Evolutionary conservation across 148 eudicot genomes (phyloP), one percentile per base, ranked within the genome.

Genomic region (Pharnaceum exiguum): DNA sequence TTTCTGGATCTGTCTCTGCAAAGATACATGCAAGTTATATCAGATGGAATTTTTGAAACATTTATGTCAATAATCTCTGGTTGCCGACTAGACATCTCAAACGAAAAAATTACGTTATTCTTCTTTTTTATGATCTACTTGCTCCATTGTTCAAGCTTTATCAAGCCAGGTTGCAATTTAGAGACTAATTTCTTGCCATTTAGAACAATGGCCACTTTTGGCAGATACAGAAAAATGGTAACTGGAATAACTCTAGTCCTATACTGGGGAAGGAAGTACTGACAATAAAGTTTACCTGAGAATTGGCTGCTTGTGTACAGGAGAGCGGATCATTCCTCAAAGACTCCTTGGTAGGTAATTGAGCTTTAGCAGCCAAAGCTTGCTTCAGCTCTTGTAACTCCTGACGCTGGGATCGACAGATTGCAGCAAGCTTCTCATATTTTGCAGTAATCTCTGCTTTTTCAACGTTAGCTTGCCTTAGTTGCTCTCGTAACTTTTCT

Each of bases 311-410:
- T 69, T 72, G 85, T 72, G 56, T 46, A 68, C 60, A 75, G n/a
- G 79, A 65, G 21, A 79, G 53, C n/a, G 59, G 43, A 45, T 75
- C 56, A 45, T 51, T 64, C 63, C 66, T 75, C 2, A 71, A 30
- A 53, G 69, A 66, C 61, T 77, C 81, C 59, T 62, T 65, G 55
- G 61, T 82, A 22, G 86, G 97, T 27, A 86, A 69, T 33, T 79
- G 83, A 57, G 80, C 75, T 67, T 59, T 73, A 18, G 89, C 66
- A 53, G 81, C 82, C 62, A 93, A 72, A 63, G 86, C 68, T 65
- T 82, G 87, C 75, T 89, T 94, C 46, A 94, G 86, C 66, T 94
- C 99, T 69, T 82, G 95, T 66, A 94, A 74, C 82, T 94, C 96
- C 57, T 86, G 96, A 22, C 96, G 73, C 77, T 94, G 99, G 62